phyloP scores from a whole-genome alignment of 169 alveolate genomes.

The Plasmodium berghei region DNA sequence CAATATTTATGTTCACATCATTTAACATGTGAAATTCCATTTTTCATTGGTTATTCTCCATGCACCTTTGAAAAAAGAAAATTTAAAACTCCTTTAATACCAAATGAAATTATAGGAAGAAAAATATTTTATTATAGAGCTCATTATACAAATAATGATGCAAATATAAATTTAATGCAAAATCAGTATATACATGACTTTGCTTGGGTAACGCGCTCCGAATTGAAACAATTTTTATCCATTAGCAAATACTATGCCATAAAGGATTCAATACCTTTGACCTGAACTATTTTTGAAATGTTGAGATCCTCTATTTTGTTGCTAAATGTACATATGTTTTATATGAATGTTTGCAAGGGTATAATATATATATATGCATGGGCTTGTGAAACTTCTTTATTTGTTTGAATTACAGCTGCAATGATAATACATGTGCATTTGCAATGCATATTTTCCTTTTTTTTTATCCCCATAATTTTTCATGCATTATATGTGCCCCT shows the following conservation, averaged over 20 bases:
- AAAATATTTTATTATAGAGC: slow-evolving; percentile 86
- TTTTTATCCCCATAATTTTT: no score
- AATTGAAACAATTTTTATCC: slow-evolving; percentile 65
- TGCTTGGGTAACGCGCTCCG: slow-evolving; percentile 85
- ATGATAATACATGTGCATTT: no score
- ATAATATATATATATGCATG: not conserved
- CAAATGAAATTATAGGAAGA: slow-evolving; percentile 74
- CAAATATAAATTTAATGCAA: slow-evolving; percentile 19
- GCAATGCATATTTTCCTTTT: no score
- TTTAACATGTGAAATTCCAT: slow-evolving; percentile 76
- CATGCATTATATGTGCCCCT: no score
- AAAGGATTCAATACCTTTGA: slow-evolving; percentile 61
- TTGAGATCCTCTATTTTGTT: not conserved
- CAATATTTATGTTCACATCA: slow-evolving; percentile 81
- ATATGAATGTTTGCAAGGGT: not conserved
- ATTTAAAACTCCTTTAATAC: slow-evolving; percentile 43
- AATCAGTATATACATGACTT: slow-evolving; percentile 77
- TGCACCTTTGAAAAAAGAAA: slow-evolving; percentile 76
- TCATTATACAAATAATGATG: slow-evolving; percentile 74
- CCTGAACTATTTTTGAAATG: slow-evolving; percentile 7
- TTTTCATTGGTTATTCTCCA: slow-evolving; percentile 85
- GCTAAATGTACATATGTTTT: not conserved
- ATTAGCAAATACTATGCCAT: slow-evolving; percentile 31
- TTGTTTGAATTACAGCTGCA: no score
- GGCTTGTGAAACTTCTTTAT: not conserved